Conservation (phyloP, 2,329 filamentous ascomycete genomes). For the Cytospora chrysosperma region DNA sequence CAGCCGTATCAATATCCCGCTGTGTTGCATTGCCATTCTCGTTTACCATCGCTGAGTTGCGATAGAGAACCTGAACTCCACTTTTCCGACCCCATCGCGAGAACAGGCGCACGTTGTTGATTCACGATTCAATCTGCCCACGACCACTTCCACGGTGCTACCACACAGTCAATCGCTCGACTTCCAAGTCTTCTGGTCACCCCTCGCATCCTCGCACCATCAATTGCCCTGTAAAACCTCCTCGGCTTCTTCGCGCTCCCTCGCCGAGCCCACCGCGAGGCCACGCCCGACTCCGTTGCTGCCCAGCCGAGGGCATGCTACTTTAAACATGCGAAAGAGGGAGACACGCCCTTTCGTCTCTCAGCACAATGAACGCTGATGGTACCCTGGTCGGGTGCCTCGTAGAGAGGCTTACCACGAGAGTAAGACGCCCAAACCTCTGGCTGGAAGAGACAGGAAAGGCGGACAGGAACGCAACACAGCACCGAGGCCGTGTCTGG, state of each 20-base stretch:
- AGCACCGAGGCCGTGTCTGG: not conserved
- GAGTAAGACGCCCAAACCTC: constrained; percentile 43
- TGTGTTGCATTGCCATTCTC: constrained; percentile 15
- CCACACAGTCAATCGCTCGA: constrained; percentile 11
- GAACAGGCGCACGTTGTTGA: constrained; percentile 11
- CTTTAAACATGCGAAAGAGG: constrained; percentile 32
- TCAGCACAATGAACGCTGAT: constrained; percentile 55
- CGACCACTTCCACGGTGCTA: constrained; percentile 14
- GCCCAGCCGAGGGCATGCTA: constrained; percentile 26
- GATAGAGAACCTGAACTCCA: constrained; percentile 14
- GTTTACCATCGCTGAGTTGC: not conserved
- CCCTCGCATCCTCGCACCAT: not conserved
- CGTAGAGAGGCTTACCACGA: constrained; percentile 61
- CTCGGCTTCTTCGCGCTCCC: constrained; percentile 5
- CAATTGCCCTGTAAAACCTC: not conserved
- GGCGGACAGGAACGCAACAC: not conserved
- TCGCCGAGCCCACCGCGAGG: constrained; percentile 3
- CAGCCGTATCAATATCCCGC: not conserved
- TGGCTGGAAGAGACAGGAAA: not conserved
- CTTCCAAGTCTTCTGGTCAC: not conserved
- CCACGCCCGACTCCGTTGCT: constrained; percentile 12
- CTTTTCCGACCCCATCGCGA: constrained; percentile 18
- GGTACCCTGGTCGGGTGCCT: constrained; percentile 59
- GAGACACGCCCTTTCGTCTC: constrained; percentile 29
- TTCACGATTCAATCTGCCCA: constrained; percentile 9